These are phyloP conservation scores for Evernia prunastri DNA, from an alignment of 495 filamentous ascomycete genomes.

Conservation along the genomic window DNA sequence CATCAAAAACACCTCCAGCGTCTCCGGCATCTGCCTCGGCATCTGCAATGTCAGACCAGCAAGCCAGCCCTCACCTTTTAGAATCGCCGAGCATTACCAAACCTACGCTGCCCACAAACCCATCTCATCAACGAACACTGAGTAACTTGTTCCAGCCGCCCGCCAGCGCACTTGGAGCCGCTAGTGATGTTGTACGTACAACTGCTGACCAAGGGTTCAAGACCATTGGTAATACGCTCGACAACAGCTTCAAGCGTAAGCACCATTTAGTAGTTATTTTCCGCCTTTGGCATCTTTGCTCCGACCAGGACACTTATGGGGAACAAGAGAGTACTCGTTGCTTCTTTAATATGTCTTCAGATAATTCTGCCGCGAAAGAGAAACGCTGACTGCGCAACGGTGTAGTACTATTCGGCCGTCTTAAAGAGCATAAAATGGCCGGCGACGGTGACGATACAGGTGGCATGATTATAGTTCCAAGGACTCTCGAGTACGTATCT, in stretches of 20 bases:
- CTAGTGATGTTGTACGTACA: constrained; percentile 73
- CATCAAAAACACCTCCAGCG: constrained; percentile 34
- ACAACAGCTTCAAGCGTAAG: constrained; percentile 74
- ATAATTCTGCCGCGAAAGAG: neutral
- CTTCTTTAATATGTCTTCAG: neutral
- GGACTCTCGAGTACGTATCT: constrained; percentile 90
- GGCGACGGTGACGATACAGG: constrained; percentile 37
- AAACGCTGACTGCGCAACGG: neutral
- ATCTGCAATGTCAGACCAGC: constrained; percentile 12
- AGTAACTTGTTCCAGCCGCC: constrained; percentile 81
- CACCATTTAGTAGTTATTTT: neutral
- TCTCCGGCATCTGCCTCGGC: constrained; percentile 5
- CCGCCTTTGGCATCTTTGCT: neutral
- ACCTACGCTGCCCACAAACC: constrained; percentile 35
- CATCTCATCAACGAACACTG: constrained; percentile 56
- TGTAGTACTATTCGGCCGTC: constrained; percentile 69
- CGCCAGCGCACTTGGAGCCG: constrained; percentile 68
- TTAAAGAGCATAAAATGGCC: constrained; percentile 56
- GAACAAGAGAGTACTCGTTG: neutral
- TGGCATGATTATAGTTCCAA: constrained; percentile 55
- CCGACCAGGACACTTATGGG: neutral
- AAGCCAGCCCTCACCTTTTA: constrained; percentile 21
- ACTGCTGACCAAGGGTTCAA: constrained; percentile 88
- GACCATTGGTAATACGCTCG: constrained; percentile 73
- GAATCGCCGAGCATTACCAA: constrained; percentile 34